phyloP scores from a whole-genome alignment of 2,329 filamentous ascomycete species.

The Keithomyces neogunnii region DNA sequence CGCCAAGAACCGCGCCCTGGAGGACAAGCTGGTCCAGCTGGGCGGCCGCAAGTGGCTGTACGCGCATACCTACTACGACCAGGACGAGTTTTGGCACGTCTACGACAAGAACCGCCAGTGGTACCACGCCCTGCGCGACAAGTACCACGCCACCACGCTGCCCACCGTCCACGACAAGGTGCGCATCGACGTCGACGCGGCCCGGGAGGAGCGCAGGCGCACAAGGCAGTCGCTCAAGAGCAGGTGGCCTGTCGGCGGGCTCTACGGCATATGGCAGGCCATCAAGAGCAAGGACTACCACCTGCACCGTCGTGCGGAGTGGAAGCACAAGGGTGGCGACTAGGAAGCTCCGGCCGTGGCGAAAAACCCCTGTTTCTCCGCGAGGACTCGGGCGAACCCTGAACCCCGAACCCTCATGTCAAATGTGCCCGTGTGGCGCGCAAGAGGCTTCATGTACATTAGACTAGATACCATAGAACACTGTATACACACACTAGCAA shows the following conservation, averaged over 20 bases:
- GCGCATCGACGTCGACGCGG: constrained; percentile 41
- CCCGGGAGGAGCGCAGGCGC: constrained; percentile 27
- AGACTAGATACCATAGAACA: constrained; percentile 3
- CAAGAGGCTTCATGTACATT: background rate
- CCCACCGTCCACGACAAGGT: constrained; percentile 67
- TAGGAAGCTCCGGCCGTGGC: background rate
- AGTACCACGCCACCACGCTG: constrained; percentile 53
- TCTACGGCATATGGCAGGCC: constrained; percentile 51
- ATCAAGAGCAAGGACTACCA: constrained; percentile 49
- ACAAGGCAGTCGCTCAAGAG: constrained; percentile 36
- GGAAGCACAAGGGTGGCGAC: constrained; percentile 38
- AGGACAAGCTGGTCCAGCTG: constrained; percentile 58
- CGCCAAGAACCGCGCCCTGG: constrained; percentile 59
- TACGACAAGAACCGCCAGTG: constrained; percentile 44
- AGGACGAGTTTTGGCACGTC: constrained; percentile 59
- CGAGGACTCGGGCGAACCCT: no score
- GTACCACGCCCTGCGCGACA: constrained; percentile 54
- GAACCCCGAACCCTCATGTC: no score
- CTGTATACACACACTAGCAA: no score
- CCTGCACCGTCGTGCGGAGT: constrained; percentile 42
- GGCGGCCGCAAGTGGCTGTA: constrained; percentile 83
- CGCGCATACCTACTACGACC: constrained; percentile 75
- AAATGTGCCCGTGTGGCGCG: no score
- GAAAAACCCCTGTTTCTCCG: no score
- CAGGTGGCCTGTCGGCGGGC: constrained; percentile 46